Conservation (phyloP, 495 filamentous ascomycete species). For the Hypomontagnella monticulosa region DNA sequence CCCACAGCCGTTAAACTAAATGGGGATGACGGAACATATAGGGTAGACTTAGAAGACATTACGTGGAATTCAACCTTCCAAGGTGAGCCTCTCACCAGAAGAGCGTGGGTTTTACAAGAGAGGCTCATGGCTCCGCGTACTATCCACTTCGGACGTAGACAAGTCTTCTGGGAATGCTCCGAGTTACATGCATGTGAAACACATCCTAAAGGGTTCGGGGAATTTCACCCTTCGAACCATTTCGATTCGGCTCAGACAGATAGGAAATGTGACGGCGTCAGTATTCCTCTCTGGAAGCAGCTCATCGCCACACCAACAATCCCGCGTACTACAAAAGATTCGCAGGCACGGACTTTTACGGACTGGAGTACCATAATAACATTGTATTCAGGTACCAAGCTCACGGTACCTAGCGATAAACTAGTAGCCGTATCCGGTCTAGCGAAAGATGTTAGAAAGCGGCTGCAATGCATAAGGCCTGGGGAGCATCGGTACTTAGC, state of each 20-base stretch:
- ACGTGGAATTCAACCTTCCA: constrained; percentile 7
- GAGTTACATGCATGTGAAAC: constrained; percentile 15
- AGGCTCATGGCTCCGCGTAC: too few relatives aligned
- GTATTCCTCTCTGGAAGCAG: background rate
- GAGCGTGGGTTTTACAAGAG: background rate
- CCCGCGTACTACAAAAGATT: background rate
- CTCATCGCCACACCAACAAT: constrained; percentile 7
- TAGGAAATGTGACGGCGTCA: background rate
- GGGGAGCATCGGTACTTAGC: constrained; percentile 1
- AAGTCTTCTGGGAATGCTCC: too few relatives aligned
- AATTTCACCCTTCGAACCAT: background rate
- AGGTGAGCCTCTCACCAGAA: background rate
- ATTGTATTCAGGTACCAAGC: constrained; percentile 5
- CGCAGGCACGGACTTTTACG: background rate
- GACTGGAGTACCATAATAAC: constrained; percentile 4
- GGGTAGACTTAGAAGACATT: constrained; percentile 4
- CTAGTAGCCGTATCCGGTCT: constrained; percentile 16
- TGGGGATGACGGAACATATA: background rate
- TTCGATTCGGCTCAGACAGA: background rate
- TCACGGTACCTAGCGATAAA: constrained; percentile 5
- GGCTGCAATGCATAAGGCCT: background rate
- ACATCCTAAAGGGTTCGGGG: constrained; percentile 2
- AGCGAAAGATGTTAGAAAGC: constrained; percentile 12
- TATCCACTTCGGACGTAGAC: too few relatives aligned
- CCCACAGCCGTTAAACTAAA: background rate